These are phyloP conservation scores for Penicillium tannophilum DNA, from an alignment of 495 filamentous ascomycete genomes.

Conservation along the genomic window DNA sequence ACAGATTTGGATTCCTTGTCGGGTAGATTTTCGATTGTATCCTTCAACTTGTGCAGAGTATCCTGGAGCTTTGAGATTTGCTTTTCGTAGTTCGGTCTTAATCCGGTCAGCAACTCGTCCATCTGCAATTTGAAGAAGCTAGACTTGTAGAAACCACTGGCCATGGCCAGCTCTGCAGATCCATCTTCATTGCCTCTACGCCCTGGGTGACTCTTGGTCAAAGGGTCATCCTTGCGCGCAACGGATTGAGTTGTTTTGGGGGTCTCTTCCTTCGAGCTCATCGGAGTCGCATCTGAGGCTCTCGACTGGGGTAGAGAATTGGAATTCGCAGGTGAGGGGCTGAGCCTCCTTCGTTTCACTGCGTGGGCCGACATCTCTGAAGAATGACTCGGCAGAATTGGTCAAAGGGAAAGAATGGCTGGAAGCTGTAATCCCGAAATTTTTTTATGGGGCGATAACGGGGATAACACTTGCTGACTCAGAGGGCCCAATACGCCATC, in stretches of 20 bases:
- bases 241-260: conserved; percentile 7
- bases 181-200: conserved; percentile 29
- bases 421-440: conserved; percentile 16
- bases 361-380: conserved; percentile 36
- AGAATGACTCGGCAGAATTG: not conserved
- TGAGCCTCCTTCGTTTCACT: conserved; percentile 43
- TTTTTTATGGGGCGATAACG: conserved; percentile 30
- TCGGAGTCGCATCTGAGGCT: conserved; percentile 7
- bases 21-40: conserved; percentile 71
- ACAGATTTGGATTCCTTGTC: conserved; percentile 57
- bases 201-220: conserved; percentile 13
- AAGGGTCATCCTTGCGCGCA: conserved; percentile 15
- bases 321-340: conserved; percentile 31
- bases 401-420: conserved; percentile 1
- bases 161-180: conserved; percentile 43
- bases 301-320: conserved; percentile 15
- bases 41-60: conserved; percentile 71
- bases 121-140: conserved; percentile 86
- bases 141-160: conserved; percentile 60
- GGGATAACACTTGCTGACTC: conserved; percentile 21
- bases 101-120: conserved; percentile 75
- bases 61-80: conserved; percentile 65
- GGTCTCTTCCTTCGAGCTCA: conserved; percentile 14
- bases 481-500: conserved; percentile 15
- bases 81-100: conserved; percentile 68